These are phyloP conservation scores for Aspergillus fijiensis DNA, from an alignment of 2,329 filamentous ascomycete species.

Conservation along the genomic window DNA sequence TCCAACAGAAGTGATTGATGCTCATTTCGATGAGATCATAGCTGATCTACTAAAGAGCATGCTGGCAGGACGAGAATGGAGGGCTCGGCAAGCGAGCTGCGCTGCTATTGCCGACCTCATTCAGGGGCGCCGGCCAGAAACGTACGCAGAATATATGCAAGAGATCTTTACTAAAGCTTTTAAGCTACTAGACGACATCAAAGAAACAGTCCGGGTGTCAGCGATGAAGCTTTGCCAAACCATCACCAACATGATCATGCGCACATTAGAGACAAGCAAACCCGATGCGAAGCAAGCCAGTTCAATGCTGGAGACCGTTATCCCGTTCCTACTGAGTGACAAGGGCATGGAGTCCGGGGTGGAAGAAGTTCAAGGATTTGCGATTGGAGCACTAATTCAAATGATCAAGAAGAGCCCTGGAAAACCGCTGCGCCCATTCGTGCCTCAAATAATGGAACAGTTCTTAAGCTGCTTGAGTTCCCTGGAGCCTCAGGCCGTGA, in stretches of 20 bases:
- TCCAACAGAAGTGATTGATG: conserved; percentile 70
- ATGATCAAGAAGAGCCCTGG: conserved; percentile 83
- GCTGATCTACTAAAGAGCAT: conserved; percentile 82
- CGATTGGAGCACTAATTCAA: conserved; percentile 78
- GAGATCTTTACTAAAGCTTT: conserved; percentile 84
- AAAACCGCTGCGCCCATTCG: conserved; percentile 74
- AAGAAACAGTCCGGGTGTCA: conserved; percentile 78
- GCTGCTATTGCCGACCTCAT: conserved; percentile 84
- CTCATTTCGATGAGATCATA: conserved; percentile 86
- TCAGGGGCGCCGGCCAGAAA: conserved; percentile 70
- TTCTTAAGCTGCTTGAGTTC: conserved; percentile 81
- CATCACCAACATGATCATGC: conserved; percentile 80
- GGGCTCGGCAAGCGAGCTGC: conserved; percentile 88
- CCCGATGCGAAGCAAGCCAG: conserved; percentile 63
- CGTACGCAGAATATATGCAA: conserved; percentile 81
- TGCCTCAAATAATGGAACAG: conserved; percentile 76
- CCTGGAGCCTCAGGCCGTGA: conserved; percentile 83
- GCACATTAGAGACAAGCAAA: conserved; percentile 77
- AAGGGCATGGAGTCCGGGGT: conserved; percentile 87
- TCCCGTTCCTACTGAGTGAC: conserved; percentile 86
- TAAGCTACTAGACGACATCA: conserved; percentile 94
- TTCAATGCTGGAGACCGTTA: conserved; percentile 78
- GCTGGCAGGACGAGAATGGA: conserved; percentile 80
- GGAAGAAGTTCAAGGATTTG: conserved; percentile 81
- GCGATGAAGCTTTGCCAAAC: conserved; percentile 80